Conservation (phyloP, 2,329 filamentous ascomycete genomes). For the Cercospora janseana region DNA sequence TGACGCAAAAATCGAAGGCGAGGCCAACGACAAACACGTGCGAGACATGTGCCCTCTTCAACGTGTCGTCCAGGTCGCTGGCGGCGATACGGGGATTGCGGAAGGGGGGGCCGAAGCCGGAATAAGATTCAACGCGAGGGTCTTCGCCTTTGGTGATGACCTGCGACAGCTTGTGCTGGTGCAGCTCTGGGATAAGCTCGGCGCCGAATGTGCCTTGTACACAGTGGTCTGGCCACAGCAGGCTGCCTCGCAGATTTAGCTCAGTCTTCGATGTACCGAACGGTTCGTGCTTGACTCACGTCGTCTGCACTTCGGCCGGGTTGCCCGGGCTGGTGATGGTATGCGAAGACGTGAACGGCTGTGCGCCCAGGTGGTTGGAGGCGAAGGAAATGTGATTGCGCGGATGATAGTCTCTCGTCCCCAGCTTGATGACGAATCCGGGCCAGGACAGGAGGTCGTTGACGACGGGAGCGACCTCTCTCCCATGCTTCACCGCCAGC, state of each 20-base stretch:
- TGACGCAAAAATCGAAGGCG: conserved; percentile 88
- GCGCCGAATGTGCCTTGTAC: conserved; percentile 72
- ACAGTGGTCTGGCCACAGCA: conserved; percentile 90
- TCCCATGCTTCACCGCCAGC: conserved; percentile 75
- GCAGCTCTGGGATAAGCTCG: conserved; percentile 69
- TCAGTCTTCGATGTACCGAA: background rate
- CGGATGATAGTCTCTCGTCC: conserved; percentile 93
- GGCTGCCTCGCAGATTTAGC: conserved; percentile 48
- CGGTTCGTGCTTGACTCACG: conserved; percentile 40
- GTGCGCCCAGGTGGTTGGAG: conserved; percentile 66
- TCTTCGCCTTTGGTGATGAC: conserved; percentile 78
- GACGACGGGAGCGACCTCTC: conserved; percentile 66
- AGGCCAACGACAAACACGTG: conserved; percentile 84
- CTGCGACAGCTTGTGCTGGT: conserved; percentile 57
- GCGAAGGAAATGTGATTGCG: conserved; percentile 83
- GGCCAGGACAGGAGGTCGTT: conserved; percentile 71
- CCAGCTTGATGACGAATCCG: conserved; percentile 67
- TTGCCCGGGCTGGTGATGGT: conserved; percentile 68
- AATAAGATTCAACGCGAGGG: conserved; percentile 83
- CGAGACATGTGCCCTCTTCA: conserved; percentile 62
- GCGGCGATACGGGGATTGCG: conserved; percentile 56
- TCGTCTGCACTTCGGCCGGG: conserved; percentile 58
- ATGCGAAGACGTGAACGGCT: conserved; percentile 64
- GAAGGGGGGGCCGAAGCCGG: conserved; percentile 83
- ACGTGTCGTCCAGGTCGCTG: conserved; percentile 59